These are phyloP conservation scores for Hordeum pubiflorum DNA, from an alignment of 202 grass and related monocot genomes.

Conservation along the genomic window DNA sequence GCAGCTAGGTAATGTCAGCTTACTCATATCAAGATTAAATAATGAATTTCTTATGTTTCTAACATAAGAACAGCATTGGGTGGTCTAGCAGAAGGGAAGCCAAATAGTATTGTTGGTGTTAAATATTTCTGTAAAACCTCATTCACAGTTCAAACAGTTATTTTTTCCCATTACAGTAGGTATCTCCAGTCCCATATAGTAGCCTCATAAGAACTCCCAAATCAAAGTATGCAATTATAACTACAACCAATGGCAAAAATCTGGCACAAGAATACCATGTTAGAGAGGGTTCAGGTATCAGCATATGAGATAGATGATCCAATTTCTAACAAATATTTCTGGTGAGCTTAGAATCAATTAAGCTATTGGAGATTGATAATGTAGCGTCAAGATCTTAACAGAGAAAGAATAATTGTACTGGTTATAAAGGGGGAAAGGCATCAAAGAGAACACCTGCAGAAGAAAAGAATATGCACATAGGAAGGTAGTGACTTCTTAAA, in stretches of 20 bases:
- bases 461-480: conserved; percentile 28
- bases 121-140: neutral
- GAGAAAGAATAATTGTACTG: neutral
- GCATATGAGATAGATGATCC: neutral
- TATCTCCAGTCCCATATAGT: neutral
- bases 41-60: neutral
- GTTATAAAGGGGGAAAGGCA: neutral
- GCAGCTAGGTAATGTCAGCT: neutral
- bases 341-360: neutral
- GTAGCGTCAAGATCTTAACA: neutral
- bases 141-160: neutral
- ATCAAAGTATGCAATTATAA: neutral
- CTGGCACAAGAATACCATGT: neutral
- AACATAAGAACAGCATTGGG: neutral
- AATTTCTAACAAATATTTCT: too few relatives aligned
- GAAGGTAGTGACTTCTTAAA: neutral
- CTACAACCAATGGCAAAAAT: neutral
- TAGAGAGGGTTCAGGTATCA: neutral
- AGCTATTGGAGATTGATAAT: neutral
- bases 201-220: neutral
- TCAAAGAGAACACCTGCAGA: conserved; percentile 8
- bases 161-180: neutral
- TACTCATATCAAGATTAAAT: neutral
- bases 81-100: neutral
- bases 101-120: neutral